Percentiles rank a stretch among this genome's conserved stretches.
Evolutionary conservation across 2,329 filamentous ascomycete genomes (phyloP).

Genomic region (Monilinia fructigena): DNA sequence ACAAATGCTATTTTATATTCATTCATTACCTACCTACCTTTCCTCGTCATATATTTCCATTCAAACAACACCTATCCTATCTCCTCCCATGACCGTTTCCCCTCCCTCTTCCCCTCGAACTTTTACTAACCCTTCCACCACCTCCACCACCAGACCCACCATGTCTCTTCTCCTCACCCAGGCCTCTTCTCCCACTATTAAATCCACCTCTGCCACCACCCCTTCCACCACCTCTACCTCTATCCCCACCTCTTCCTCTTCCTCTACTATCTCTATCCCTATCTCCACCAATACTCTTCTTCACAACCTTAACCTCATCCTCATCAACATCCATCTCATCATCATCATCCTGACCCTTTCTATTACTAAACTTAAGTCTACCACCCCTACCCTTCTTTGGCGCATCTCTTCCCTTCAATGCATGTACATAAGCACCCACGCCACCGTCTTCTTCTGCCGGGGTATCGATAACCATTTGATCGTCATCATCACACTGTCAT

Average conservation of each 20-base stretch:
- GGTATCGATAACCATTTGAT: constrained; percentile 64
- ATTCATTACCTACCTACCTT: constrained; percentile 4
- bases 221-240: constrained; percentile 44
- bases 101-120: constrained; percentile 29
- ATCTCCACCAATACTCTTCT: constrained; percentile 45
- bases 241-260: constrained; percentile 46
- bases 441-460: constrained; percentile 51
- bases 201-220: constrained; percentile 32
- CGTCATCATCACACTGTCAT: constrained; percentile 48
- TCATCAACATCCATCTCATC: constrained; percentile 52
- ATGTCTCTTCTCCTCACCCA: constrained; percentile 15
- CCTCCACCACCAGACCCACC: constrained; percentile 2
- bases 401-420: constrained; percentile 65
- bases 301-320: constrained; percentile 51
- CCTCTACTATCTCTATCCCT: constrained; percentile 38
- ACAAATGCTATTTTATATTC: constrained; percentile 6
- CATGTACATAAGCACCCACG: constrained; percentile 67
- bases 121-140: constrained; percentile 22
- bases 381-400: constrained; percentile 64
- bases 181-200: constrained; percentile 31
- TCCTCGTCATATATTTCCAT: not conserved
- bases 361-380: constrained; percentile 70
- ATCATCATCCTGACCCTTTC: constrained; percentile 55
- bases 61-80: not conserved
- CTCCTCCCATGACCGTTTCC: constrained; percentile 21